phyloP scores from a whole-genome alignment of 176 grass and related monocot species.

The Raddia guianensis region DNA sequence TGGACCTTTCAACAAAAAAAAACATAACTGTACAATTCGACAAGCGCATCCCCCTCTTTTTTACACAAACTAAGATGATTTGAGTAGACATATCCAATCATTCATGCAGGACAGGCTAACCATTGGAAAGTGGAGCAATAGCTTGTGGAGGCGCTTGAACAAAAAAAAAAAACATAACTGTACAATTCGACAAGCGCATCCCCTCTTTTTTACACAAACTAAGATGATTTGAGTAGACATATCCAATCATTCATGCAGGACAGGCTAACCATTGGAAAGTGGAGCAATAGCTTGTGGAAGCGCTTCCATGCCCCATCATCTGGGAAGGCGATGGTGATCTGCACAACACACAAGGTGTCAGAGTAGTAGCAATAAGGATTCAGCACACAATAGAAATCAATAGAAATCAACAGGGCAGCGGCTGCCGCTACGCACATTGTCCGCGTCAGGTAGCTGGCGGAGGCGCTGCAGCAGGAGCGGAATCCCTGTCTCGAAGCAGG shows the following conservation, averaged over 20 bases:
- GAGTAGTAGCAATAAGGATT: neutral
- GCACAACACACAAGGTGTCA: constrained; percentile 20
- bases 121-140: constrained; percentile 76
- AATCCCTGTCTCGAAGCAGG: constrained; percentile 84
- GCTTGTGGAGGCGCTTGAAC: constrained; percentile 95
- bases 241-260: constrained; percentile 12
- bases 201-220: neutral
- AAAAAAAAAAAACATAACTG: no score
- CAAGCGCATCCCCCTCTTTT: neutral
- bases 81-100: constrained; percentile 5
- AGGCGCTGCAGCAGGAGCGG: constrained; percentile 78
- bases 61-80: neutral
- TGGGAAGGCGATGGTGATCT: constrained; percentile 94
- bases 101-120: constrained; percentile 27
- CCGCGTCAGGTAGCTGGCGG: constrained; percentile 63
- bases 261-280: constrained; percentile 72
- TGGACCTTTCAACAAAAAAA: constrained; percentile 6
- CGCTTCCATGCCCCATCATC: constrained; percentile 99
- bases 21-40: neutral
- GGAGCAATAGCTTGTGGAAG: constrained; percentile 78
- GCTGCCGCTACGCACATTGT: constrained; percentile 52
- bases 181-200: neutral
- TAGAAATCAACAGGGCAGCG: no score
- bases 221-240: neutral
- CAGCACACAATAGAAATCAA: neutral